Evolutionary conservation across 208 protist genomes (phyloP).

Genomic region (Naegleria lovaniensis): DNA sequence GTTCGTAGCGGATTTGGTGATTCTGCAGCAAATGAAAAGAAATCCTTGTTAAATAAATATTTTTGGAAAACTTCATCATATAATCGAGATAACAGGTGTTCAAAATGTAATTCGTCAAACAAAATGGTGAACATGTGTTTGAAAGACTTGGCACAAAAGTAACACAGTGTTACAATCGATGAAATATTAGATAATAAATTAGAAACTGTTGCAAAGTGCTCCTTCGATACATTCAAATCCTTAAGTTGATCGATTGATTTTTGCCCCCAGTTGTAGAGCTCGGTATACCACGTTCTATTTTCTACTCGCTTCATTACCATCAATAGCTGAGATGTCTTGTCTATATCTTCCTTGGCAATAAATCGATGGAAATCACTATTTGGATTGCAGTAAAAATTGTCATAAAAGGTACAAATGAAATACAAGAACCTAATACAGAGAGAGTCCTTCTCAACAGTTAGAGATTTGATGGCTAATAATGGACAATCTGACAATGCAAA

Average conservation of each 20-base stretch:
- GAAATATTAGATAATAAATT: not conserved
- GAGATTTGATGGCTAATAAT: not conserved
- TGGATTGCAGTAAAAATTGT: slow-evolving; percentile 12
- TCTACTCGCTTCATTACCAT: not conserved
- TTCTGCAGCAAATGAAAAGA: not conserved
- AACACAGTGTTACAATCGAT: not conserved
- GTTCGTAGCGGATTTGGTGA: not conserved
- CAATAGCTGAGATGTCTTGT: not conserved
- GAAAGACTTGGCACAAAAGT: not conserved
- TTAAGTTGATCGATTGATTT: not conserved
- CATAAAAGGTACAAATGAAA: not conserved
- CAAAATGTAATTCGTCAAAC: not conserved
- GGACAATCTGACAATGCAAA: not conserved
- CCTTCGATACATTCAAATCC: not conserved
- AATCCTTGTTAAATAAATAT: not conserved
- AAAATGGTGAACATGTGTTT: not conserved
- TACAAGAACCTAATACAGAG: not conserved
- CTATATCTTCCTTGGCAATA: not conserved
- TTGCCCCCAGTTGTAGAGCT: not conserved
- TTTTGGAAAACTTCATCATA: not conserved
- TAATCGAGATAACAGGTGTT: not conserved
- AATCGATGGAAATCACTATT: not conserved
- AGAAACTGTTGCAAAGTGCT: not conserved
- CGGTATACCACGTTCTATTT: not conserved
- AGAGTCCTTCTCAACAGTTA: not conserved